Percentiles rank a stretch among this genome's conserved stretches.
phyloP scores from a whole-genome alignment of 2,329 filamentous ascomycete species.

The Scytalidium lignicola region DNA sequence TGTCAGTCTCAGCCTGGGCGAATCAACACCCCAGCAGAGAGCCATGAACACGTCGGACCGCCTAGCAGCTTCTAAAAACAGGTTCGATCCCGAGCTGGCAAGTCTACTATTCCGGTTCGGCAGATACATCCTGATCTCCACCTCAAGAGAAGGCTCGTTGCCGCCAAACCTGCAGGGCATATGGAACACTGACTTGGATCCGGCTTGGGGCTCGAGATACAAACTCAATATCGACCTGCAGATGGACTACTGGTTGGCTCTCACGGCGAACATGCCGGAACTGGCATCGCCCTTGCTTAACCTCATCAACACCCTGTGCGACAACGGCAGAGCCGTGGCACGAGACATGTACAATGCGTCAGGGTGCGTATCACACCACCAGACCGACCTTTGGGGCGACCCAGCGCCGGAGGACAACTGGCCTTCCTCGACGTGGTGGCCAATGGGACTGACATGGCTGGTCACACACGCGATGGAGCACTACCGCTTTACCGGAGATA shows the following conservation, averaged over 20 bases:
- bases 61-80: slow-evolving; percentile 8
- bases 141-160: slow-evolving; percentile 17
- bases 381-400: slow-evolving; percentile 23
- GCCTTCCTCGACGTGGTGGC: slow-evolving; percentile 15
- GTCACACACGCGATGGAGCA: slow-evolving; percentile 18
- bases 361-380: slow-evolving; percentile 19
- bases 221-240: slow-evolving; percentile 35
- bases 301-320: slow-evolving; percentile 1
- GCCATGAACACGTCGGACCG: slow-evolving; percentile 6
- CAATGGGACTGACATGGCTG: slow-evolving; percentile 16
- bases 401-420: slow-evolving; percentile 17
- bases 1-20: slow-evolving; percentile 8
- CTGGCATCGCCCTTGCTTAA: not conserved
- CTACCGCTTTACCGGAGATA: slow-evolving; percentile 16
- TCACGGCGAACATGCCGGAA: slow-evolving; percentile 11
- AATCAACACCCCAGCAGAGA: slow-evolving; percentile 8
- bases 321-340: slow-evolving; percentile 7
- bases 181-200: slow-evolving; percentile 29
- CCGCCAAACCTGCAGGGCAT: slow-evolving; percentile 34
- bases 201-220: slow-evolving; percentile 32
- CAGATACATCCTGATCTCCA: slow-evolving; percentile 26
- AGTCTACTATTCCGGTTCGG: slow-evolving; percentile 28
- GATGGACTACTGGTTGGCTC: slow-evolving; percentile 34
- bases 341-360: slow-evolving; percentile 14
- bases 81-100: slow-evolving; percentile 14